A percentile compares a stretch with the other conserved stretches of the same genome.
These are phyloP conservation scores for Auricularia cornea DNA, from an alignment of 768 basidiomycete species.

Conservation along the genomic window DNA sequence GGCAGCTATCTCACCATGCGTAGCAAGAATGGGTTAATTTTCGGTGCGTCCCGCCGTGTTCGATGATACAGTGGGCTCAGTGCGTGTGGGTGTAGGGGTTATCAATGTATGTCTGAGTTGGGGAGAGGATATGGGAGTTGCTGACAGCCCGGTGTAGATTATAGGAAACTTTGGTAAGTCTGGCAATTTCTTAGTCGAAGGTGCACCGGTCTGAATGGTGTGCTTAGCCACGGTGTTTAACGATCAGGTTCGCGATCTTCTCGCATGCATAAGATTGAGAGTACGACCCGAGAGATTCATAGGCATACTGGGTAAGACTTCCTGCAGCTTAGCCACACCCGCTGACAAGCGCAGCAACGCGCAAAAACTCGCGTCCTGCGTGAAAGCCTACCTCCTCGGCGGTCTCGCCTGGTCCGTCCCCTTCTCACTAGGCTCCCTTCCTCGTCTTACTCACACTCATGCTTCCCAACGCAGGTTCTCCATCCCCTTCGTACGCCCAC, in stretches of 20 bases:
- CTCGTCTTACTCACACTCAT: not conserved
- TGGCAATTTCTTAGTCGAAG: conserved; percentile 7
- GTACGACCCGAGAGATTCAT: conserved; percentile 27
- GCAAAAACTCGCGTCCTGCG: conserved; percentile 78
- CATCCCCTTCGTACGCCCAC: conserved; percentile 52
- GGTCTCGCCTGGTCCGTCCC: conserved; percentile 69
- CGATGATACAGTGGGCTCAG: too few relatives aligned
- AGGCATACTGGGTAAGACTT: conserved; percentile 66
- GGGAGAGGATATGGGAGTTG: too few relatives aligned
- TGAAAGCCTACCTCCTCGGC: conserved; percentile 85
- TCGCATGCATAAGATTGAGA: not conserved
- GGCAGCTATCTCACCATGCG: conserved; percentile 77
- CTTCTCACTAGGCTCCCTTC: not conserved
- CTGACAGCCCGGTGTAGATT: conserved; percentile 21
- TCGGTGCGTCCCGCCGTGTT: conserved; percentile 45
- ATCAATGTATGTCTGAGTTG: conserved; percentile 66
- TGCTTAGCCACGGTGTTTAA: conserved; percentile 6
- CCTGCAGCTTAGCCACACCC: too few relatives aligned
- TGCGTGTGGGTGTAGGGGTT: conserved; percentile 24
- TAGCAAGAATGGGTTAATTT: conserved; percentile 68
- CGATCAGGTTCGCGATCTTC: not conserved
- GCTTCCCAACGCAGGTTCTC: too few relatives aligned
- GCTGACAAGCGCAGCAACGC: conserved; percentile 53
- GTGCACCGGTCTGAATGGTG: conserved; percentile 4
- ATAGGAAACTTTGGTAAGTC: conserved; percentile 74